phyloP scores from a whole-genome alignment of 1,284 basidiomycete genomes.

The Cutaneotrichosporon cavernicola region DNA sequence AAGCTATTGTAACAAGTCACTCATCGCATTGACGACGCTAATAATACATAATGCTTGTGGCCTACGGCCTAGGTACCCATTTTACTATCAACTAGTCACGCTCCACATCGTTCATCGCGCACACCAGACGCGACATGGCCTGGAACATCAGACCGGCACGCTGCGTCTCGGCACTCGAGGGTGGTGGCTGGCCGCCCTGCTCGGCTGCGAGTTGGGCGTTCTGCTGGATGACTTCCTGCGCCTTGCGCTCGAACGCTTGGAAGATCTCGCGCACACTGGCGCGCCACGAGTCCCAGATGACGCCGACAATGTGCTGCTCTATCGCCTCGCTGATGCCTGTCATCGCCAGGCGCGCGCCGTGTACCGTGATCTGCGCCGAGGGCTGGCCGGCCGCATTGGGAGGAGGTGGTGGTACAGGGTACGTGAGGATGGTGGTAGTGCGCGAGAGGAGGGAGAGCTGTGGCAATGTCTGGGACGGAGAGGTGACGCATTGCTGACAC shows the following conservation, averaged over 20 bases:
- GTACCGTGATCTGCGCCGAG: slow-evolving; percentile 47
- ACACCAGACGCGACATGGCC: slow-evolving; percentile 47
- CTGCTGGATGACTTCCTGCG: slow-evolving; percentile 47
- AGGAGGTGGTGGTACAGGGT: slow-evolving; percentile 44
- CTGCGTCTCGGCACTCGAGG: slow-evolving; percentile 44
- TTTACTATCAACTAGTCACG: slow-evolving; percentile 25
- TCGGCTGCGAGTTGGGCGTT: slow-evolving; percentile 26
- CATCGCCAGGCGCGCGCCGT: slow-evolving; percentile 46
- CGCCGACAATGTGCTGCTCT: slow-evolving; percentile 52
- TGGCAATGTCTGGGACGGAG: slow-evolving; percentile 51
- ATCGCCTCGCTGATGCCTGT: slow-evolving; percentile 52
- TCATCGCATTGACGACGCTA: not conserved
- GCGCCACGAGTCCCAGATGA: slow-evolving; percentile 53
- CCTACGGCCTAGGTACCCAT: not conserved
- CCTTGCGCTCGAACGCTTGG: slow-evolving; percentile 45
- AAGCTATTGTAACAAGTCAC: too few species aligned
- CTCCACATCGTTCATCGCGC: slow-evolving; percentile 54
- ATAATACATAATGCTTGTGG: not conserved
- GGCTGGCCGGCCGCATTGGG: slow-evolving; percentile 39
- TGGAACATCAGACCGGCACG: slow-evolving; percentile 51
- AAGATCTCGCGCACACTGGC: slow-evolving; percentile 51
- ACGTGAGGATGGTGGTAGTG: slow-evolving; percentile 51
- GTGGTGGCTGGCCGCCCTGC: slow-evolving; percentile 17
- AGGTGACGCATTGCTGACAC: slow-evolving; percentile 42
- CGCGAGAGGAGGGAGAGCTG: slow-evolving; percentile 51